phyloP scores from a whole-genome alignment of 345 rosid genomes.

The Populus alba region DNA sequence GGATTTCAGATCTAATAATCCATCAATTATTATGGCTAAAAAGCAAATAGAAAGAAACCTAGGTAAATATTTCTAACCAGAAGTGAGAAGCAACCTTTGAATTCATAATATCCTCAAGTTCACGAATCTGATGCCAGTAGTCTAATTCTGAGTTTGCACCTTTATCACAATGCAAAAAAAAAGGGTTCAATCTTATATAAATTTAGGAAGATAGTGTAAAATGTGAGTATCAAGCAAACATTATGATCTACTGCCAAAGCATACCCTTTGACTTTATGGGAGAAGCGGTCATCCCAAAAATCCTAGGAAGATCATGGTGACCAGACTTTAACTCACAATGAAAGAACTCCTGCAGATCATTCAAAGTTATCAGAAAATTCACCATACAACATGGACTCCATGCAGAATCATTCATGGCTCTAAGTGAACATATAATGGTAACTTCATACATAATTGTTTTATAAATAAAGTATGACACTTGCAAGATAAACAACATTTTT shows the following conservation, averaged over 20 bases:
- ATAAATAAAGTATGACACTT: neutral
- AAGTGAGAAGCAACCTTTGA: slow-evolving; percentile 61
- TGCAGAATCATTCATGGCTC: neutral
- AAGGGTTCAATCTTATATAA: neutral
- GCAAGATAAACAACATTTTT: neutral
- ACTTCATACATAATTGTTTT: neutral
- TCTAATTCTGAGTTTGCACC: slow-evolving; percentile 38
- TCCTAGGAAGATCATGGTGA: slow-evolving; percentile 52
- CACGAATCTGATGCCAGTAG: slow-evolving; percentile 56
- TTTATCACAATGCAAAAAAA: slow-evolving; percentile 13
- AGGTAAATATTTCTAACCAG: slow-evolving; percentile 3
- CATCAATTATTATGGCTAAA: neutral
- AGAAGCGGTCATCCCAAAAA: slow-evolving; percentile 94
- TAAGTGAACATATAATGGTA: neutral
- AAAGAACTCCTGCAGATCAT: slow-evolving; percentile 70
- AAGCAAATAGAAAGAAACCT: slow-evolving; percentile 1
- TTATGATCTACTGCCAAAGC: neutral
- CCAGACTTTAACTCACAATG: slow-evolving; percentile 40
- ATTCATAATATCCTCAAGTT: slow-evolving; percentile 69
- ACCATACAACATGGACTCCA: neutral
- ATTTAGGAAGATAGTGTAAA: neutral
- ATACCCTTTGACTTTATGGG: slow-evolving; percentile 78
- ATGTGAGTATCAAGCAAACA: neutral
- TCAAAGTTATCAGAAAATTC: neutral
- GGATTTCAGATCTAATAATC: neutral